Conservation (phyloP, 352 stramenopile species). For the Globisporangium takayamanum region DNA sequence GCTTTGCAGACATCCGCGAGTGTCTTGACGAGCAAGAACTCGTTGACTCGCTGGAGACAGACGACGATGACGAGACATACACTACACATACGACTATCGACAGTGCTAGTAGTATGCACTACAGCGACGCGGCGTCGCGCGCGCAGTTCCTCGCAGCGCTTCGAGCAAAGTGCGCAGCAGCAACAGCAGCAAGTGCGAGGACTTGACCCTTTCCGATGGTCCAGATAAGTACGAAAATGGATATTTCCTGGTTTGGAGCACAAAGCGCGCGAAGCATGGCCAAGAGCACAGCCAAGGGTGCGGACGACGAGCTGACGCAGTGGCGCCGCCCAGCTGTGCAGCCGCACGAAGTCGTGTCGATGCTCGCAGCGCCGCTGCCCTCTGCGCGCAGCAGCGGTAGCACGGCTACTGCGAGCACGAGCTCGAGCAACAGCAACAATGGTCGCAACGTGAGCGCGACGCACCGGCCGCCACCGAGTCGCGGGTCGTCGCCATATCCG, state of each 20-base stretch:
- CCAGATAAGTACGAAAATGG: too few relatives aligned
- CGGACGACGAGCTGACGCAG: neutral
- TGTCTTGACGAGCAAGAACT: constrained; percentile 8
- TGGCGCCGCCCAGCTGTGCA: constrained; percentile 8
- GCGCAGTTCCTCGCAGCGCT: constrained; percentile 1
- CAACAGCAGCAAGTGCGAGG: neutral
- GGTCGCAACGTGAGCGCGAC: too few relatives aligned
- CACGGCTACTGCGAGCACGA: neutral
- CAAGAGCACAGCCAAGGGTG: neutral
- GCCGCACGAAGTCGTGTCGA: constrained; percentile 4
- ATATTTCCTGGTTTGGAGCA: too few relatives aligned
- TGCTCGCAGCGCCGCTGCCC: neutral
- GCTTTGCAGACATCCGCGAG: constrained; percentile 11
- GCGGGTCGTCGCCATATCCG: too few relatives aligned
- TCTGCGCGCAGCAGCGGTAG: too few relatives aligned
- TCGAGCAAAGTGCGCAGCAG: neutral
- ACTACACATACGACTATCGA: neutral
- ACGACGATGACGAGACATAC: neutral
- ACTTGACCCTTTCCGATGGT: too few relatives aligned
- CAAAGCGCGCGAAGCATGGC: neutral
- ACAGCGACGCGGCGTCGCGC: neutral
- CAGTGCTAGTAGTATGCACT: neutral
- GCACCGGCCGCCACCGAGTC: too few relatives aligned
- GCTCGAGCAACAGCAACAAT: neutral
- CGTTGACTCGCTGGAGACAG: neutral